Base-by-base conservation (phyloP, 257 asterid species). In the Solanum peruvianum region DNA sequence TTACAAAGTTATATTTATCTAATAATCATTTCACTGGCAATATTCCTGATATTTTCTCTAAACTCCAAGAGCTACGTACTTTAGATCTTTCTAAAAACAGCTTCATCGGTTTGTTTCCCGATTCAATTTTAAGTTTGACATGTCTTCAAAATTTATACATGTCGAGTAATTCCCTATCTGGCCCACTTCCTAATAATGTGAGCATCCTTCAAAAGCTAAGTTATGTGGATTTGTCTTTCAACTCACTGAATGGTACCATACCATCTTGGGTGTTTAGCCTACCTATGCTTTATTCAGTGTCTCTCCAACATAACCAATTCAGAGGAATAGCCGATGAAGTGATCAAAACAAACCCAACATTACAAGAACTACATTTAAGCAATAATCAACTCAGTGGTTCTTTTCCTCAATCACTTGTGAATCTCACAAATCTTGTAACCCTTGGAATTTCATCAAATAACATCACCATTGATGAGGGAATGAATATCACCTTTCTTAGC, bases 61-160 rank as follows among this genome's bases (percentile, higher is more conserved):
- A 72, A 1, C 2, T 52, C 14, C 11, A 44, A 4, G 4, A 44
- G 1, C 47, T 44, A 11, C 0, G 0, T 10, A 3, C 1, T 44
- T 44, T 44, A 44, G 47, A 44, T 11, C 47, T 44, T 44, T 44
- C 47, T 44, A 4, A 44, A 3, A 44, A 44, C 14, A 44, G 47
- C 47, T 44, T 44, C 47, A 44, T 44, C 13, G 47, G 47, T 44
- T 9, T 1, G 2, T 16, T 16, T 16, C 21, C 60, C 3, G 6
- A 0, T 1, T 4, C 60, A 52, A 16, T 52, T 16, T 2, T 2
- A 52, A 52, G 9, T 18, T 52, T 52, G 1, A 52, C 62, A 52
- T 0, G 2, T 52, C 62, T 52, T 52, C 0, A 52, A 2, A 0
- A 2, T 3, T 52, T 52, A 52, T 0, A 52, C 3, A 16, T 52